Evolutionary conservation across 2,329 filamentous ascomycete genomes (phyloP).

Genomic region (Davidsoniella eucalypti): DNA sequence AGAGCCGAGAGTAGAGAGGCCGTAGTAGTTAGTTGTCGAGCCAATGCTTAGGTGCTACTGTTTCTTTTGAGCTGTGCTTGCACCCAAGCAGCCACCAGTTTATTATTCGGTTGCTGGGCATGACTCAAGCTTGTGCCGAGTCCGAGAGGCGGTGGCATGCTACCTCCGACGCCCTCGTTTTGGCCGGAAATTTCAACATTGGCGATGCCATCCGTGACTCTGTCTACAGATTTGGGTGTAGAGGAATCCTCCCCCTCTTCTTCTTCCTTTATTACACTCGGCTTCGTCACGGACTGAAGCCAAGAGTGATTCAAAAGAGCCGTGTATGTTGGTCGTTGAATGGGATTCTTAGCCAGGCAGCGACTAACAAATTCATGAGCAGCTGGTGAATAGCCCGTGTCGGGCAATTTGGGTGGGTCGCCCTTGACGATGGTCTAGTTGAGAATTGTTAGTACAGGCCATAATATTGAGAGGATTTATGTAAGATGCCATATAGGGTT

Average conservation of each 20-base stretch:
- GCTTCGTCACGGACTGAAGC: slow-evolving; percentile 61
- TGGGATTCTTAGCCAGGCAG: slow-evolving; percentile 85
- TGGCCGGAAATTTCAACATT: background rate
- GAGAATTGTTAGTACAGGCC: slow-evolving; percentile 10
- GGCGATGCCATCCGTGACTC: background rate
- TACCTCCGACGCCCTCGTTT: background rate
- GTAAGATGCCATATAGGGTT: too few relatives aligned
- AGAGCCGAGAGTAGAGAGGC: background rate
- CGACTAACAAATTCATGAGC: slow-evolving; percentile 76
- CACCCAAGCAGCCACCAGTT: slow-evolving; percentile 81
- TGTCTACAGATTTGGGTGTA: slow-evolving; percentile 18
- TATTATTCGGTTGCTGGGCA: slow-evolving; percentile 40
- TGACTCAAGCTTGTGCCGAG: slow-evolving; percentile 1
- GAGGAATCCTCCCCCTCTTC: slow-evolving; percentile 39
- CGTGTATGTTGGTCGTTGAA: slow-evolving; percentile 82
- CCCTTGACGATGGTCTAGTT: slow-evolving; percentile 87
- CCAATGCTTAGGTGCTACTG: slow-evolving; percentile 1
- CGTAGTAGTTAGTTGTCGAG: background rate
- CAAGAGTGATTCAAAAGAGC: slow-evolving; percentile 82
- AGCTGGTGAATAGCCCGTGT: slow-evolving; percentile 57
- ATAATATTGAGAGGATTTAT: too few relatives aligned
- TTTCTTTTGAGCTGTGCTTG: slow-evolving; percentile 50
- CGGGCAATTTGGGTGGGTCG: slow-evolving; percentile 77
- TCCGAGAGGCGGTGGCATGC: background rate
- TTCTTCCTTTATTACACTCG: slow-evolving; percentile 56